Evolutionary conservation across 768 basidiomycete genomes (phyloP).

Genomic region (Leucogyrophana mollusca): DNA sequence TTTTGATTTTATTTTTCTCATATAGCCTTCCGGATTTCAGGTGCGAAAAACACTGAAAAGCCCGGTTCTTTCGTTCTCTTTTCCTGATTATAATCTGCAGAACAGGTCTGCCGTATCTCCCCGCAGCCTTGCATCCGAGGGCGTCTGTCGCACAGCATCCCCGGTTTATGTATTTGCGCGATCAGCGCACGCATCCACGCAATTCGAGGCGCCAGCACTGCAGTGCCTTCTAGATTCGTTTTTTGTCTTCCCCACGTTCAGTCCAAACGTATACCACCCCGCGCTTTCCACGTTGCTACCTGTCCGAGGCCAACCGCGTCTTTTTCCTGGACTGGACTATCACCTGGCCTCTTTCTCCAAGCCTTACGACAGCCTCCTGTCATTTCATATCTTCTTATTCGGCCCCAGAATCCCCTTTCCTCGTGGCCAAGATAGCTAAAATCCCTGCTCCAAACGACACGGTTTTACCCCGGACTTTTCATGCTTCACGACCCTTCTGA

Average conservation of each 20-base stretch:
- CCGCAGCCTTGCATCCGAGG: too few species aligned
- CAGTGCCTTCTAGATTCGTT: constrained; percentile 4
- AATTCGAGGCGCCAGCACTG: too few species aligned
- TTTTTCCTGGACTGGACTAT: not conserved
- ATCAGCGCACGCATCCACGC: too few species aligned
- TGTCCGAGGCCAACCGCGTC: constrained; percentile 18
- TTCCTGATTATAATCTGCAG: too few species aligned
- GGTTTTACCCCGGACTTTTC: constrained; percentile 30
- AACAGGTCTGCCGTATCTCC: too few species aligned
- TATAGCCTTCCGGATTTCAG: too few species aligned
- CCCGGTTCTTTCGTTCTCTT: too few species aligned
- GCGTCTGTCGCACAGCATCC: too few species aligned
- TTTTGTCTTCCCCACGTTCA: constrained; percentile 23
- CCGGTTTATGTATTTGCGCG: too few species aligned
- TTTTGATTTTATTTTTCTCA: too few species aligned
- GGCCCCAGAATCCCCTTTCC: not conserved
- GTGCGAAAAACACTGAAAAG: too few species aligned
- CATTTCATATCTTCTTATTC: constrained; percentile 14
- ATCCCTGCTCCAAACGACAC: constrained; percentile 16
- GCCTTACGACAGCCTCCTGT: constrained; percentile 21
- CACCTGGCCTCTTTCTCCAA: constrained; percentile 16
- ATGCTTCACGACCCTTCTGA: constrained; percentile 16
- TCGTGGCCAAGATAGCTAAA: too few species aligned
- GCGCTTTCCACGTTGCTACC: constrained; percentile 23
- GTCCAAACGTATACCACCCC: constrained; percentile 11